Conservation (phyloP, 1,284 basidiomycete species). For the Pisolithus thermaeus region DNA sequence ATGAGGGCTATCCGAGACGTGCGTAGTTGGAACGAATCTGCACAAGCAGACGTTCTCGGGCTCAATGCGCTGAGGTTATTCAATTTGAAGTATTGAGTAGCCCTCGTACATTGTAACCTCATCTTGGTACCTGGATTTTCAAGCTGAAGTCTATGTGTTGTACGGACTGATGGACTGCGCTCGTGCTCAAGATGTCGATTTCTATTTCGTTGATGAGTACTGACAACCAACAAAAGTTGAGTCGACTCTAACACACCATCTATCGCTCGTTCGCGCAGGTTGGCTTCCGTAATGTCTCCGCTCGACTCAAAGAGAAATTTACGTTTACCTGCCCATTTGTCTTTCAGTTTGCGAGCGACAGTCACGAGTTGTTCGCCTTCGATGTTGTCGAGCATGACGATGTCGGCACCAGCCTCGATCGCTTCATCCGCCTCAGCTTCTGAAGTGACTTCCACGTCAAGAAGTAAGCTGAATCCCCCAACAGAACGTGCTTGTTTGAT, state of each 20-base stretch:
- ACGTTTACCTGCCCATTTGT: slow-evolving; percentile 71
- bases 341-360: slow-evolving; percentile 67
- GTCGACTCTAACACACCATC: slow-evolving; percentile 46
- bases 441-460: slow-evolving; percentile 92
- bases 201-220: slow-evolving; percentile 39
- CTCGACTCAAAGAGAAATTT: slow-evolving; percentile 89
- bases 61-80: slow-evolving; percentile 70
- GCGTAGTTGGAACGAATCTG: slow-evolving; percentile 45
- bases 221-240: background rate
- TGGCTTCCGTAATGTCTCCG: slow-evolving; percentile 86
- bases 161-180: slow-evolving; percentile 87
- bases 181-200: slow-evolving; percentile 92
- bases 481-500: slow-evolving; percentile 82
- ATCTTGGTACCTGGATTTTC: slow-evolving; percentile 75
- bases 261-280: slow-evolving; percentile 69
- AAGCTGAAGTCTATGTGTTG: slow-evolving; percentile 92
- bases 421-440: slow-evolving; percentile 93
- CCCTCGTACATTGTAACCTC: slow-evolving; percentile 7
- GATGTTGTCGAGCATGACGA: slow-evolving; percentile 98
- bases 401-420: slow-evolving; percentile 92
- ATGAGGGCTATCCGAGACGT: slow-evolving; percentile 65
- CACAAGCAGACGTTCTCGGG: slow-evolving; percentile 60
- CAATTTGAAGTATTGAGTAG: slow-evolving; percentile 30
- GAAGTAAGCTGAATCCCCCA: slow-evolving; percentile 87
- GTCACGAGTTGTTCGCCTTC: slow-evolving; percentile 67